Evolutionary conservation across 129 eudicot genomes (phyloP), one percentile per base, ranked within the genome.

Genomic region (Chrysanthemum makinoi): DNA sequence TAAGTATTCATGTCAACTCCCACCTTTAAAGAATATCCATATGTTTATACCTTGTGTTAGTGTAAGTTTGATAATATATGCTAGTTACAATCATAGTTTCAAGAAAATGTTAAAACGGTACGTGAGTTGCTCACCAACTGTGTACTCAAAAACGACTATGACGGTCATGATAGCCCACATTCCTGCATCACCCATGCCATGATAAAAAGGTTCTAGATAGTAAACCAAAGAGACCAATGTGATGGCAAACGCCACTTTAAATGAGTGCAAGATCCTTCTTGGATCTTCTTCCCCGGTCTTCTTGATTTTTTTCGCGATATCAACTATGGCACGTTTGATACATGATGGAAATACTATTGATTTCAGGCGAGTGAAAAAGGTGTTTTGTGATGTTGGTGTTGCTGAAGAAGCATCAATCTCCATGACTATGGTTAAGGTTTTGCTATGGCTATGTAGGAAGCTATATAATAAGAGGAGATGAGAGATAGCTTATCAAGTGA

Each of bases 161-260:
- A 90, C 97, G 1, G 97, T 90, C 35, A 90, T 69, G 58, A 87
- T 71, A 7, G 97, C 97, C 91, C 95, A 90, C 84, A 90, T 83
- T 26, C 86, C 97, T 0, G 97, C 75, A 20, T 68, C 83, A 18
- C 97, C 97, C 54, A 90, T 81, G 35, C 95, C 86, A 10, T 87
- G 72, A 51, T 90, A 90, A 24, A 90, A 76, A 2, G 89, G 95
- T 61, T 83, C 65, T 12, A 80, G 76, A 72, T 85, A 90, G 83
- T 87, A 90, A 62, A 87, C 74, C 75, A 83, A 71, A 13, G 95
- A 87, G 16, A 90, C 91, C 59, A 90, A 48, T 43, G 91, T 85
- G 47, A 90, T 84, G 69, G 95, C 95, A 70, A 90, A 50, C 14
- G 87, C 97, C 47, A 87, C 86, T 68, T 90, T 90, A 5, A 80